Percentiles rank a stretch among this genome's conserved stretches.
phyloP scores from a whole-genome alignment of 2,329 filamentous ascomycete species.

The Penicillium palitans region DNA sequence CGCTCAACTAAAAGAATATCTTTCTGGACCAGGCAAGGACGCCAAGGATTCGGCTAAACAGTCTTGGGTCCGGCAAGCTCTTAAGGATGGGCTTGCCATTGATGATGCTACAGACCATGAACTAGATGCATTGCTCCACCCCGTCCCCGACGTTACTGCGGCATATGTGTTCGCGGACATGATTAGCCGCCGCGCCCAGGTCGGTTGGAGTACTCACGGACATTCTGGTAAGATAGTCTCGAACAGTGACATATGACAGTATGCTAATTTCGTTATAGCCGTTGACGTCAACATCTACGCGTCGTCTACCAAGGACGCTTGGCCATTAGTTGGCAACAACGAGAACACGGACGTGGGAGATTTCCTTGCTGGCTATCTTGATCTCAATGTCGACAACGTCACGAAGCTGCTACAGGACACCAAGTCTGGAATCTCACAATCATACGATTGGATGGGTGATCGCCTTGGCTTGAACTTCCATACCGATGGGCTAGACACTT shows the following conservation, averaged over 20 bases:
- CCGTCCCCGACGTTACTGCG: constrained; percentile 55
- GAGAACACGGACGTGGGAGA: constrained; percentile 91
- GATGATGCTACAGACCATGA: constrained; percentile 70
- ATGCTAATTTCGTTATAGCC: constrained; percentile 47
- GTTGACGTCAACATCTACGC: constrained; percentile 97
- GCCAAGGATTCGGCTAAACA: constrained; percentile 50
- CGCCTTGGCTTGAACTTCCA: constrained; percentile 39
- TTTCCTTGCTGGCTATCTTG: constrained; percentile 77
- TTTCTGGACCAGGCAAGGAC: constrained; percentile 46
- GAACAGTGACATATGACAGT: background rate
- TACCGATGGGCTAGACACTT: constrained; percentile 44
- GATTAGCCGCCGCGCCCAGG: constrained; percentile 80
- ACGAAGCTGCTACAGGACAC: constrained; percentile 66
- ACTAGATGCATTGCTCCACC: constrained; percentile 63
- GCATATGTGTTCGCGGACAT: constrained; percentile 74
- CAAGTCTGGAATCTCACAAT: constrained; percentile 21
- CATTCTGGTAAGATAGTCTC: constrained; percentile 59
- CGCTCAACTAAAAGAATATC: constrained; percentile 60
- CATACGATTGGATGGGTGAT: constrained; percentile 43
- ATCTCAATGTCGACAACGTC: constrained; percentile 74
- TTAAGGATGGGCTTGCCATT: constrained; percentile 74
- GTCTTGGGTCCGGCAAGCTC: constrained; percentile 65
- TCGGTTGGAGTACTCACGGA: constrained; percentile 93
- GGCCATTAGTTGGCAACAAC: constrained; percentile 74
- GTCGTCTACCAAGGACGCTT: constrained; percentile 64